Evolutionary conservation across 331 rosid species (phyloP), one percentile per base, ranked within the genome.

Genomic region (Phaseolus coccineus): DNA sequence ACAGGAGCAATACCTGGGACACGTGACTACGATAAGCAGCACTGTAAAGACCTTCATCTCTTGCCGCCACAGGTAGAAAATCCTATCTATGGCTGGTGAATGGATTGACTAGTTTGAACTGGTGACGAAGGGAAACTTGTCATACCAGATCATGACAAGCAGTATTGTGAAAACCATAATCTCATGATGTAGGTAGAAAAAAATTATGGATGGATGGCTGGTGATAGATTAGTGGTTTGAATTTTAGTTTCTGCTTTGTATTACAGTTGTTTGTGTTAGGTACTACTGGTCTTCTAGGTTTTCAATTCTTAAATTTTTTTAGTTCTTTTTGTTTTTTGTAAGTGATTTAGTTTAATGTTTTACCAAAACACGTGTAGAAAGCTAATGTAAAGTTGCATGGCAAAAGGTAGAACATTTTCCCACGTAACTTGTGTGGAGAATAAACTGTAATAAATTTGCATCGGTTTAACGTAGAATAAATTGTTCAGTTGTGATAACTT

Each of bases 1-100:
- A 87, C 98, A 0, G 99, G 99, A 79, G 99, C 97, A 14, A 91
- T 74, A 67, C 99, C 99, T 0, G 94, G 97, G 82, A 93, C 98
- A 2, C 98, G 98, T 0, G 89, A 89, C 81, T 95, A 89, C 1
- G 94, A 93, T 88, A 85, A 85, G 79, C 98, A 95, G 87, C 97
- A 95, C 73, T 90, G 97, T 77, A 87, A 90, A 85, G 99, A 95
- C 82, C 93, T 95, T 22, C 77, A 82, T 78, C 94, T 95, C 77
- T 80, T 90, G 64, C 98, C 99, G 25, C 96, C 99, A 13, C 94
- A 85, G 67, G 96, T 93, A 6, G 96, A 95, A 85, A 93, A 90
- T 69, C 98, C 99, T 10, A 85, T 95, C 63, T 93, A 91, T 77
- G 95, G 97, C 82, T 95, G 98, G 98, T 95, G 77, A 90, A 76